Base-by-base conservation (phyloP, 148 eudicot species). In the Gaultheria prostrata region DNA sequence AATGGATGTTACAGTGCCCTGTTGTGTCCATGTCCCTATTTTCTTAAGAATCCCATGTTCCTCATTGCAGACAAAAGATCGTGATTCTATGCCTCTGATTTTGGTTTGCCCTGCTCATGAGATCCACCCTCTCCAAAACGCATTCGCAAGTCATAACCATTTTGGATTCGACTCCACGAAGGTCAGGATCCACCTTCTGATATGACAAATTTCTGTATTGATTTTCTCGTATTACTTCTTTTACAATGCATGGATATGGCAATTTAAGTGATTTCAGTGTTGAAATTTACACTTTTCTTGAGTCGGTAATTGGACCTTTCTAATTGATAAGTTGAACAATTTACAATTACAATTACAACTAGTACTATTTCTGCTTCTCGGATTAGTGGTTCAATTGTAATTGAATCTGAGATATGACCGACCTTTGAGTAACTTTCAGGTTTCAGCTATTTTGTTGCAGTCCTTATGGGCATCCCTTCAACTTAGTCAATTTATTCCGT, bases 141-240 rank as follows among this genome's bases (percentile, higher is more conserved):
- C 89, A 83, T 92, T 96, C 82, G 79, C 84, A 78, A 86, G 85
- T 83, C 89, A 92, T 85, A 91, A 91, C 76, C 80, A 93, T 88
- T 96, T 94, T 80, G 86, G 80, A 82, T 93, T 93, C 81, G 88
- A 90, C 86, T 79, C 86, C 3, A 89, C 88, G 84, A 94, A 94
- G 99, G 99, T 97, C 77, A 83, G 87, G 48, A 57, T 43, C 72
- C 12, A 49, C 65, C 33, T 32, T 35, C 54, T 24, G 24, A 75
- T n/a, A 24, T 35, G 65, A 6, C 46, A 39, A 82, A 32, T 7
- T 67, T 67, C 43, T 30, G 14, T 18, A 46, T 17, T 65, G 65
- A 15, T 39, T 76, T 63, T 54, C 21, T 43, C 8, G 46, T 77
- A 24, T 45, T 74, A 61, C 24, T 85, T 67, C 43, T 35, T 78